Conservation (phyloP, 2,329 filamentous ascomycete species). For the Aspergillus sp. region DNA sequence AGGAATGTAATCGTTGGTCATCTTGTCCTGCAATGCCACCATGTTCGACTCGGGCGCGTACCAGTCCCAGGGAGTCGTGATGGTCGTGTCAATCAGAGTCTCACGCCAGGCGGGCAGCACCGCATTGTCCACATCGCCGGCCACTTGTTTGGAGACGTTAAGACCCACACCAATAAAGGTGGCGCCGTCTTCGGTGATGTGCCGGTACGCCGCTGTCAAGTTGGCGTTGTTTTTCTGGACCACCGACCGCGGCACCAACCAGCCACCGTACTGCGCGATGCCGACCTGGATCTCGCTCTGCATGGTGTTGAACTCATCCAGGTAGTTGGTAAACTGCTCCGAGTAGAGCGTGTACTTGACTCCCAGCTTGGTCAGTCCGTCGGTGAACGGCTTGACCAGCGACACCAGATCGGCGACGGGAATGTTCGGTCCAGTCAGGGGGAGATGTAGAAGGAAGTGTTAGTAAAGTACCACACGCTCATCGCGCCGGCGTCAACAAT, state of each 20-base stretch:
- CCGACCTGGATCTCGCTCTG: constrained; percentile 26
- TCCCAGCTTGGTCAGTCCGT: constrained; percentile 31
- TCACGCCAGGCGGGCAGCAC: constrained; percentile 41
- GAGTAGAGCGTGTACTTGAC: constrained; percentile 28
- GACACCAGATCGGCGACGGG: constrained; percentile 37
- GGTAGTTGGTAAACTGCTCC: constrained; percentile 26
- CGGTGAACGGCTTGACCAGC: constrained; percentile 45
- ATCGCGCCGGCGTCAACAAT: constrained; percentile 49
- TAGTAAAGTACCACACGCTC: constrained; percentile 48
- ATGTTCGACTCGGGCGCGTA: constrained; percentile 26
- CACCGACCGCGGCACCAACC: constrained; percentile 32
- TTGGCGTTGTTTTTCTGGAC: constrained; percentile 25
- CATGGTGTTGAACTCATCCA: constrained; percentile 27
- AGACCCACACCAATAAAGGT: constrained; percentile 33
- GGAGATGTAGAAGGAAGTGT: constrained; percentile 44
- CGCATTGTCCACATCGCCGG: constrained; percentile 38
- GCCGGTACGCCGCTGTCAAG: constrained; percentile 26
- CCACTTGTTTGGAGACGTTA: constrained; percentile 32
- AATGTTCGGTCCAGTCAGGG: constrained; percentile 46
- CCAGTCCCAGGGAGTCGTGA: constrained; percentile 36
- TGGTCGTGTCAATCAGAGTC: constrained; percentile 35
- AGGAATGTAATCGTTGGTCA: constrained; percentile 37
- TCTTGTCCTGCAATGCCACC: constrained; percentile 28
- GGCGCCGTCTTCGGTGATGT: constrained; percentile 29
- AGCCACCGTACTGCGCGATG: constrained; percentile 34